A percentile compares a stretch with the other conserved stretches of the same genome.
Conservation (phyloP, 345 rosid genomes). For the Eucalyptus erythrocorys region DNA sequence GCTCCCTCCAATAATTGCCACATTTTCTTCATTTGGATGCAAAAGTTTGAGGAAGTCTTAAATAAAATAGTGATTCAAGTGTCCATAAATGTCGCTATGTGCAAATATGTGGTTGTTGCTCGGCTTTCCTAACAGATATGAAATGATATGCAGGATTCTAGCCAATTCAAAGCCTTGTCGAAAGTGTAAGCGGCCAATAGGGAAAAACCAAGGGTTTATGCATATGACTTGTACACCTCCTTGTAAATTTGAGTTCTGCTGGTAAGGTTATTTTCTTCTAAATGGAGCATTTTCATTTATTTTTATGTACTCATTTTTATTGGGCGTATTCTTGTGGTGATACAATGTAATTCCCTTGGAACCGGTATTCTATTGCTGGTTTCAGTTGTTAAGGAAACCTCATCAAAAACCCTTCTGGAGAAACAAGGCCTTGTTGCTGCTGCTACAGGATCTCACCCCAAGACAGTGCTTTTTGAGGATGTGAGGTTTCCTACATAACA, state of each 20-base stretch:
- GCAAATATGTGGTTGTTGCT: not conserved
- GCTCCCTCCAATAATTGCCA: not conserved
- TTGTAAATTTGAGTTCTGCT: conserved; percentile 99
- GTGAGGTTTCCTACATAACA: not conserved
- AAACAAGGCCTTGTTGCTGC: not conserved
- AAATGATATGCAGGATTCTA: conserved; percentile 56
- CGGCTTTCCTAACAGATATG: not conserved
- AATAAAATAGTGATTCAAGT: not conserved
- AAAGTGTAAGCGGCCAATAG: conserved; percentile 96
- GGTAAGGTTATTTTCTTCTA: conserved; percentile 30
- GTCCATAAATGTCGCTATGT: not conserved
- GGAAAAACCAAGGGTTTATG: conserved; percentile 99
- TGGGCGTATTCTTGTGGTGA: not conserved
- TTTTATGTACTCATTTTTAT: not conserved
- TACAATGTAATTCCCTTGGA: not conserved
- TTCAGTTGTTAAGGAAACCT: not conserved
- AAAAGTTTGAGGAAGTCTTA: not conserved
- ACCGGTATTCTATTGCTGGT: not conserved
- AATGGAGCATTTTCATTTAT: not conserved
- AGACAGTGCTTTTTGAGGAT: not conserved
- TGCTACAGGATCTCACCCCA: not conserved
- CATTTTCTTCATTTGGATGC: not conserved
- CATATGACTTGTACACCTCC: conserved; percentile 99
- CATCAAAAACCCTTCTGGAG: not conserved
- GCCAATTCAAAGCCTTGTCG: conserved; percentile 99